phyloP scores from a whole-genome alignment of 805 yeast genomes.

The Priceomyces melissophilus region DNA sequence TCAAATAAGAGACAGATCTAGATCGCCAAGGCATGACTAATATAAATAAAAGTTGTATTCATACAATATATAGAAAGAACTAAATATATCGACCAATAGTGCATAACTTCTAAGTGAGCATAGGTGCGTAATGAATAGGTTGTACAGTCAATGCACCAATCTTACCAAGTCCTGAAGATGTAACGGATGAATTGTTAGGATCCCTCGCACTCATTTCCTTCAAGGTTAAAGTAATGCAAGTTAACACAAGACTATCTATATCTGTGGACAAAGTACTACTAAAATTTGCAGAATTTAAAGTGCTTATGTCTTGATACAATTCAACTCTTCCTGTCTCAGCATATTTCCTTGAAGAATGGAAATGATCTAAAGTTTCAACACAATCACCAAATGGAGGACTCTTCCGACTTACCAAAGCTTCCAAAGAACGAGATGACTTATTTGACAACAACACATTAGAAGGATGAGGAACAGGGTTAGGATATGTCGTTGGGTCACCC shows the following conservation, averaged over 20 bases:
- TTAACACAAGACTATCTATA: slow-evolving; percentile 28
- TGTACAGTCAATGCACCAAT: background rate
- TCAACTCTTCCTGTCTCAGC: slow-evolving; percentile 33
- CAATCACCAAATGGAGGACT: slow-evolving; percentile 40
- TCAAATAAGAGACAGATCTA: slow-evolving; percentile 35
- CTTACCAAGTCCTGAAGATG: background rate
- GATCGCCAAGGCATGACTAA: slow-evolving; percentile 34
- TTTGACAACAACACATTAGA: slow-evolving; percentile 17
- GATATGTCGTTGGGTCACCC: slow-evolving; percentile 8
- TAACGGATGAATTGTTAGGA: slow-evolving; percentile 1
- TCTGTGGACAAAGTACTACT: slow-evolving; percentile 32
- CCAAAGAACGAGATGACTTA: slow-evolving; percentile 1
- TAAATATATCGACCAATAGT: background rate
- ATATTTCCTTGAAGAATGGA: slow-evolving; percentile 19
- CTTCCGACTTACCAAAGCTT: slow-evolving; percentile 21
- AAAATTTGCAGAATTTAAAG: background rate
- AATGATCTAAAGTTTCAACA: slow-evolving; percentile 25
- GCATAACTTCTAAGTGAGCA: background rate
- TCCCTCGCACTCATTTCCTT: slow-evolving; percentile 29
- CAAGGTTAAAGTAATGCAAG: slow-evolving; percentile 27
- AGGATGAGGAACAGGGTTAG: slow-evolving; percentile 32
- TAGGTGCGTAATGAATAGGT: slow-evolving; percentile 2
- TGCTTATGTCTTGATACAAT: slow-evolving; percentile 28
- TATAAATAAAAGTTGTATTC: background rate
- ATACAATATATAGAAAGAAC: background rate